Percentiles rank a stretch among this genome's conserved stretches.
Conservation (phyloP, 441 rosid species). For the Bruguiera hainesii region DNA sequence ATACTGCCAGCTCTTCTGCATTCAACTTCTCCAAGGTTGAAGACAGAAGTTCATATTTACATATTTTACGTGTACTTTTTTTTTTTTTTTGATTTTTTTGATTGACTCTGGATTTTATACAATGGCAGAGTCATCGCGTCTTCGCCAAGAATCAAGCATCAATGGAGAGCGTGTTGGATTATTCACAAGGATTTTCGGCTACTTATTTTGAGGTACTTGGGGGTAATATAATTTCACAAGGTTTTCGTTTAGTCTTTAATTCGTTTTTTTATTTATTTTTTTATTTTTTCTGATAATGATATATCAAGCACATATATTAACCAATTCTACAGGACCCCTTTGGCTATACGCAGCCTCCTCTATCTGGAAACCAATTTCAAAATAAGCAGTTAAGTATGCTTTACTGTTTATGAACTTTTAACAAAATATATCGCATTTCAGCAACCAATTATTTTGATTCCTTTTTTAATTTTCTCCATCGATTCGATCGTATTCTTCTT, state of each 20-base stretch:
- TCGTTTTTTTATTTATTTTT: not conserved
- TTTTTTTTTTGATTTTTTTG: no score
- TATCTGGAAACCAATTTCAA: conserved; percentile 44
- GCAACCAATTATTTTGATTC: not conserved
- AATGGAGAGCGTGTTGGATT: conserved; percentile 50
- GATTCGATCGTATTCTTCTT: not conserved
- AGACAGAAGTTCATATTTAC: no score
- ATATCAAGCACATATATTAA: not conserved
- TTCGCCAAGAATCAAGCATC: conserved; percentile 36
- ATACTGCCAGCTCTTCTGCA: conserved; percentile 87
- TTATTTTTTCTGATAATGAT: not conserved
- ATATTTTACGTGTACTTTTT: not conserved
- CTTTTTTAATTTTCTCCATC: not conserved
- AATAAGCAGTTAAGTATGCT: conserved; percentile 52
- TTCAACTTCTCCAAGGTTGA: conserved; percentile 46
- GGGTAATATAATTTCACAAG: not conserved
- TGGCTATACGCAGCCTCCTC: conserved; percentile 48
- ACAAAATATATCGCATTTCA: not conserved
- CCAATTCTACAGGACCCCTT: conserved; percentile 43
- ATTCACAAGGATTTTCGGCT: conserved; percentile 65
- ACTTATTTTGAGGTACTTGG: conserved; percentile 59
- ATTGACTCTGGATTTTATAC: not conserved
- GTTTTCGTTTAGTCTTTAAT: not conserved
- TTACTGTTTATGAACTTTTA: not conserved
- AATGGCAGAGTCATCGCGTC: conserved; percentile 36